Evolutionary conservation across 1,284 basidiomycete genomes (phyloP), one percentile per base, ranked within the genome.

Genomic region (Austroboletus novae-zelandiae): DNA sequence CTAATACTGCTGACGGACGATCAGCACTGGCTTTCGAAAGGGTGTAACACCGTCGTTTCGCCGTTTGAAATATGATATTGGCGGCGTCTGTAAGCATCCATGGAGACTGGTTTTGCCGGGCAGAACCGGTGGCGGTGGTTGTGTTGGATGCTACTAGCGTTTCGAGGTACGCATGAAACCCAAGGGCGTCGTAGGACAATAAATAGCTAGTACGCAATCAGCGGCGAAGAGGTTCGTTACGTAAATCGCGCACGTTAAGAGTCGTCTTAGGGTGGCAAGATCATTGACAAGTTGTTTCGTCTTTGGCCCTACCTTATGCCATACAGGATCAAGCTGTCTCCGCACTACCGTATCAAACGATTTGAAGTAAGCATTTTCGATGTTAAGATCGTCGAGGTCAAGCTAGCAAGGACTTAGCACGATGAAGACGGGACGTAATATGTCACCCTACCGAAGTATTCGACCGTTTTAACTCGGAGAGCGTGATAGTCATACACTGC

Each of bases 11-110:
- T 3, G 47, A 47, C 5, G 49, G 34, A 0, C 41, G 49, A 47
- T 69, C 60, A 30, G 55, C 61, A 23, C 46, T 55, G 57, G 67
- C 67, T 40, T 69, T 62, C 20, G 71, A 79, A 48, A 84, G 73
- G 0, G 78, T 74, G 63, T 92, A 96, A 50, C 91, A 90, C 25
- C 94, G 72, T 25, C 82, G 74, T 66, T 89, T 90, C 0, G 94
- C 93, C n/a, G 80, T 80, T 56, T 81, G 78, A 64, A 99, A 93
- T 31, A 99, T 91, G 30, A 83, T 76, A 57, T 96, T 87, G 7
- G 96, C 94, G 0, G 93, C 87, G 57, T 96, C 91, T 7, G 90
- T 93, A 51, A 91, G 80, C 64, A 97, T 81, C 94, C 94, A 98
- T 0, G 81, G 75, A 13, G 88, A 88, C 55, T 89, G 85, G 56